Base-by-base conservation (phyloP, 331 rosid species). In the Pyracantha coccinea region DNA sequence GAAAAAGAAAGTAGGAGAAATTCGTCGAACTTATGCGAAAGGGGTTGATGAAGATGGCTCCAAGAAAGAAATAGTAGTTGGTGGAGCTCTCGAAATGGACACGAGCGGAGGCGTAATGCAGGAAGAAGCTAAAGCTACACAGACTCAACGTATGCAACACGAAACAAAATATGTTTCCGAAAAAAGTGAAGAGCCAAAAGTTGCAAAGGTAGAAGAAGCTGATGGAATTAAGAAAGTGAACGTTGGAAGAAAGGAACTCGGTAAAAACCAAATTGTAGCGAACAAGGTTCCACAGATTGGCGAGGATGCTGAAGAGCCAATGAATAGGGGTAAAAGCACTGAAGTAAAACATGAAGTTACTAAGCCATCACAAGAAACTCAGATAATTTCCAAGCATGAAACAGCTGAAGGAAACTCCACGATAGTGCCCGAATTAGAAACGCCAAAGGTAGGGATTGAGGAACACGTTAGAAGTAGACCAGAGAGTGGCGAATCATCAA, bases 221-320 rank as follows among this genome's bases (percentile, higher is more conserved):
- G 67, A 52, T 54, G 35, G 27, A 27, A 24, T 5, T 64, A 29
- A 31, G 33, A 75, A 72, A 44, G 27, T 21, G 68, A 52, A 17
- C 55, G 72, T 38, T 54, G 58, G 60, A n/a, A 33, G 47, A 38
- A 68, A 10, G 70, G 78, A 80, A 60, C 15, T 38, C 25, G 81
- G 52, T 4, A 52, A 53, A 65, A 16, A 71, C 47, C 71, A 61
- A 61, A 19, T 1, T 59, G 47, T 13, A 44, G 65, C 69, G 47
- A 72, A 73, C 31, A 41, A 35, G 45, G 78, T 54, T 41, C 45
- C 81, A 14, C n/a, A 33, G 29, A 24, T 38, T 4, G 10, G 14
- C 45, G 1, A 3, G 45, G 45, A 38, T 38, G 14, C 45, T 10
- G 14, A 38, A 38, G 45, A 38, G 45, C 14, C 45, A 38, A 1